Evolutionary conservation across 2,329 filamentous ascomycete species (phyloP), one percentile per base, ranked within the genome.

Genomic region (Pseudocercospora fijiensis): DNA sequence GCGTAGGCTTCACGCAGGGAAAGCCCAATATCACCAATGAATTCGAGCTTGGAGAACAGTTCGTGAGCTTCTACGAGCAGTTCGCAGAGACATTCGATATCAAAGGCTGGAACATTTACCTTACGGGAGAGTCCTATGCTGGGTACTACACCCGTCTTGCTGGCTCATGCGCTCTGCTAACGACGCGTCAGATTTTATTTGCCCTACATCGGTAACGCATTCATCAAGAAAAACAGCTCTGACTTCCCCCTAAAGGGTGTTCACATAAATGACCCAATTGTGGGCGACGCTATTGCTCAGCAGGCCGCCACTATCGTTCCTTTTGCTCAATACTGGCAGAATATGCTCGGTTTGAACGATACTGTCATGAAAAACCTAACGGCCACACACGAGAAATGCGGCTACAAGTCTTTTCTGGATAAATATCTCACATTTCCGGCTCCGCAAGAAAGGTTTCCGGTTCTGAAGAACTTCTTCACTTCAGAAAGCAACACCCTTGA

Each of bases 1-100:
- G 81, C 33, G 78, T 80, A 20, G 81, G 81, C 5, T 82, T 78
- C 66, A 74, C 75, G 0, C 76, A 80, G 65, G 80, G 63, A 1
- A 75, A 73, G 63, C 53, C 65, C 3, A 61, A 67, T 33, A 61
- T 65, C 37, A 79, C 70, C 2, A 74, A 75, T 57, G 77, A 82
- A 66, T 73, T 76, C n/a, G 77, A 81, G 13, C 73, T 78, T 13
- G 78, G 74, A 6, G 55, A 71, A 57, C 72, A 82, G 20, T 82
- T 82, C 62, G 67, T 76, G 4, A 75, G 76, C 1, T 82, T 80
- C 69, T 81, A 75, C 75, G 78, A 80, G 73, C 84, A 84, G 67
- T 85, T 84, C 63, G 72, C 82, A 47, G 75, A 81, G 43, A 77
- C 76, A 1, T 85, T 85, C 68, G 76, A 76, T 13, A 70, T 84